These are phyloP conservation scores for Naganishia cerealis DNA, from an alignment of 1,284 basidiomycete species.

Conservation along the genomic window DNA sequence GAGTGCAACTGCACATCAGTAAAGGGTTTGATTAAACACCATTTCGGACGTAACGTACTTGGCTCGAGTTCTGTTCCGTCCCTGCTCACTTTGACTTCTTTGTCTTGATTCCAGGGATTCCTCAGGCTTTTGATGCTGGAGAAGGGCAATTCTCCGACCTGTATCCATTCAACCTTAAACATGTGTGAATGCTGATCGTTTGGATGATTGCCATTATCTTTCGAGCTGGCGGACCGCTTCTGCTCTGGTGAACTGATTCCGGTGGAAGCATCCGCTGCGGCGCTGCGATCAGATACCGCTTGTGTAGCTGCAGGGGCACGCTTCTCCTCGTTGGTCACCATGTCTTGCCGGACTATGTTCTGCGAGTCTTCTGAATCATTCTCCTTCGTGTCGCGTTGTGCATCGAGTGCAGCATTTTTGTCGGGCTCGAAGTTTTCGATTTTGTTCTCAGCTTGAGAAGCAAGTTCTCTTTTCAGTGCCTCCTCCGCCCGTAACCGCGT, in stretches of 20 bases:
- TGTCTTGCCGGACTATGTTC: conserved; percentile 5
- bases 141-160: conserved; percentile 73
- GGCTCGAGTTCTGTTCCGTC: conserved; percentile 92
- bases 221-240: conserved; percentile 66
- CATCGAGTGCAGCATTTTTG: conserved; percentile 8
- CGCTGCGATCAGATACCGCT: neutral
- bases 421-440: conserved; percentile 19
- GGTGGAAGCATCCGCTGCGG: neutral
- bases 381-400: conserved; percentile 36
- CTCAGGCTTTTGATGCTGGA: conserved; percentile 72
- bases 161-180: conserved; percentile 84
- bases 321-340: conserved; percentile 17
- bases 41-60: conserved; percentile 41
- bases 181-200: conserved; percentile 58
- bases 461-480: conserved; percentile 20
- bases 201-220: conserved; percentile 40
- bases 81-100: conserved; percentile 82
- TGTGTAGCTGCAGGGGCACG: conserved; percentile 14
- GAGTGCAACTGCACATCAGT: neutral
- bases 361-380: neutral
- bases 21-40: neutral
- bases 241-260: neutral
- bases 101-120: conserved; percentile 89
- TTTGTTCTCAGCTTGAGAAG: conserved; percentile 1
- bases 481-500: conserved; percentile 19